phyloP scores from a whole-genome alignment of 176 grass and related monocot species.

The Saccharum officinarum region DNA sequence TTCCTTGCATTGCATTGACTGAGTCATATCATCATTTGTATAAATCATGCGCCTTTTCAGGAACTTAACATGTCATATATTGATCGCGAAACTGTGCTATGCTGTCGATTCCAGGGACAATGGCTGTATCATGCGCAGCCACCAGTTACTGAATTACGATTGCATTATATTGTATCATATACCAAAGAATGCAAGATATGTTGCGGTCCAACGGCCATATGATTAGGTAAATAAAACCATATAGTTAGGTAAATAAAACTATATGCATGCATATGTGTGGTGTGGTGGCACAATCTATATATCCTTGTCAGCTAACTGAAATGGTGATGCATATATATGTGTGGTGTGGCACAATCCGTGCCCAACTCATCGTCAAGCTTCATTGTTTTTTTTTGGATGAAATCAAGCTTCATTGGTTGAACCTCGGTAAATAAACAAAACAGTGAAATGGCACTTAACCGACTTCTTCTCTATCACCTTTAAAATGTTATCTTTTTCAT shows the following conservation, averaged over 20 bases:
- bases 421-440: neutral
- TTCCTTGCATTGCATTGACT: neutral
- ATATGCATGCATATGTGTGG: no score
- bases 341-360: no score
- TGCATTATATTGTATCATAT: neutral
- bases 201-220: neutral
- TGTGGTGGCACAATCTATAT: no score
- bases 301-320: no score
- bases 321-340: no score
- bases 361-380: no score
- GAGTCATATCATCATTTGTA: neutral
- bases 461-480: neutral
- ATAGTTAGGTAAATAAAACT: neutral
- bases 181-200: neutral
- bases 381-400: no score
- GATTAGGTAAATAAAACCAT: neutral
- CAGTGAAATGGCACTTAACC: neutral
- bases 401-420: neutral
- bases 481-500: slow-evolving; percentile 21
- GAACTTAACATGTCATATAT: neutral
- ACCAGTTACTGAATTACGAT: no score
- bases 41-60: neutral
- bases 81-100: slow-evolving; percentile 5
- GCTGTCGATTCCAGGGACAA: slow-evolving; percentile 14
- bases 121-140: no score